Percentiles rank a stretch among this genome's conserved stretches.
phyloP scores from a whole-genome alignment of 306 rosid species.

The Trifolium repens region DNA sequence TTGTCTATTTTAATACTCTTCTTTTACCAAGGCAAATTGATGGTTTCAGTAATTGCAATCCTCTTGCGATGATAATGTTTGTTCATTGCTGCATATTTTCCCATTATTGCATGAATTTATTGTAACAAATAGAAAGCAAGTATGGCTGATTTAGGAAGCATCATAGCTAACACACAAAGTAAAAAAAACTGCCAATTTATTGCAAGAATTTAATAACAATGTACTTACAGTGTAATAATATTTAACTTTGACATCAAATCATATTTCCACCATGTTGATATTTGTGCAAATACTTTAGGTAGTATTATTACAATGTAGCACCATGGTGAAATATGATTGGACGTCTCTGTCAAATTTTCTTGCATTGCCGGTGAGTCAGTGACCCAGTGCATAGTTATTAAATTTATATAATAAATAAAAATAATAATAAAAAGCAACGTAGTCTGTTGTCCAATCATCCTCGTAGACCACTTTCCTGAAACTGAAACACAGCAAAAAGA shows the following conservation, averaged over 20 bases:
- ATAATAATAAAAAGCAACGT: background rate
- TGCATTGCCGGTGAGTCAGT: background rate
- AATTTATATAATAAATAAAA: background rate
- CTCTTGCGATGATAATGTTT: constrained; percentile 1
- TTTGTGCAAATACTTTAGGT: background rate
- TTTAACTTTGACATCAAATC: background rate
- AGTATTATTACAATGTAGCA: background rate
- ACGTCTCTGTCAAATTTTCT: background rate
- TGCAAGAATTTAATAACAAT: background rate
- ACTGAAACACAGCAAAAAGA: background rate
- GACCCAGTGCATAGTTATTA: background rate
- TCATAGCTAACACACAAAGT: background rate
- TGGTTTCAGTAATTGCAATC: constrained; percentile 21
- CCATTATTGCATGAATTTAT: constrained; percentile 16
- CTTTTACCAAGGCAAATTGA: constrained; percentile 10
- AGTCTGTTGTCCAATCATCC: background rate
- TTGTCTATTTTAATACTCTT: constrained; percentile 15
- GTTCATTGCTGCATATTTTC: constrained; percentile 8
- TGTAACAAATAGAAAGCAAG: background rate
- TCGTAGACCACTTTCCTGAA: constrained; percentile 6
- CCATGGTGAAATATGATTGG: background rate
- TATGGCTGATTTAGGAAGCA: background rate
- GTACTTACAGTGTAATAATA: background rate
- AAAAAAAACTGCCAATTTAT: background rate
- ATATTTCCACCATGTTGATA: background rate